A percentile compares a stretch with the other conserved stretches of the same genome.
Evolutionary conservation across 768 basidiomycete species (phyloP).

Genomic region (Amanita pallidorosea): DNA sequence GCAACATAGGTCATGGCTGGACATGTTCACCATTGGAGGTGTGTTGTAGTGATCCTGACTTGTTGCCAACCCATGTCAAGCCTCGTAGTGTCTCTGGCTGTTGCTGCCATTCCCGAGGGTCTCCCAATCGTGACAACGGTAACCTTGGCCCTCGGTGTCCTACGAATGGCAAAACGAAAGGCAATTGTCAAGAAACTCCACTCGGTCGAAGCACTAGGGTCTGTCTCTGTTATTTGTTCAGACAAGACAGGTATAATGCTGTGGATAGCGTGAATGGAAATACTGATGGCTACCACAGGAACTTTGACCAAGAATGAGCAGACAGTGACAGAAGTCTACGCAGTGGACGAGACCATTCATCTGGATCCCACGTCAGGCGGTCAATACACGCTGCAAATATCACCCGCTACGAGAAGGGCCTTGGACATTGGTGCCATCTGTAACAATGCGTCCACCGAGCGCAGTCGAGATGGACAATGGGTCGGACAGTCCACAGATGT

Average conservation of each 20-base stretch:
- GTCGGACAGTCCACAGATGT: slow-evolving; percentile 93
- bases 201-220: slow-evolving; percentile 88
- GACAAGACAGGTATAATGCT: slow-evolving; percentile 76
- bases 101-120: slow-evolving; percentile 97
- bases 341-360: slow-evolving; percentile 70
- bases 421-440: slow-evolving; percentile 81
- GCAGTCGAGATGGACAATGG: slow-evolving; percentile 59
- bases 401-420: slow-evolving; percentile 62
- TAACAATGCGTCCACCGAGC: slow-evolving; percentile 66
- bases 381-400: slow-evolving; percentile 27
- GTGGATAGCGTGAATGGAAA: neutral
- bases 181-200: slow-evolving; percentile 97
- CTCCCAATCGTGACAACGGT: slow-evolving; percentile 96
- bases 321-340: slow-evolving; percentile 83
- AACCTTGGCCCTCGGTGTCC: slow-evolving; percentile 87
- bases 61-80: neutral
- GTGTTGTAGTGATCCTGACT: slow-evolving; percentile 12
- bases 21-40: slow-evolving; percentile 99
- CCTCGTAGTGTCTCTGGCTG: slow-evolving; percentile 79
- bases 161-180: slow-evolving; percentile 89
- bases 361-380: slow-evolving; percentile 44
- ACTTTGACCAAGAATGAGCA: slow-evolving; percentile 95
- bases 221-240: slow-evolving; percentile 94
- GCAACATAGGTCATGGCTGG: slow-evolving; percentile 83
- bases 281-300: slow-evolving; percentile 30